Base-by-base conservation (phyloP, 139 green algal species). In the Micromonas pusilla region DNA sequence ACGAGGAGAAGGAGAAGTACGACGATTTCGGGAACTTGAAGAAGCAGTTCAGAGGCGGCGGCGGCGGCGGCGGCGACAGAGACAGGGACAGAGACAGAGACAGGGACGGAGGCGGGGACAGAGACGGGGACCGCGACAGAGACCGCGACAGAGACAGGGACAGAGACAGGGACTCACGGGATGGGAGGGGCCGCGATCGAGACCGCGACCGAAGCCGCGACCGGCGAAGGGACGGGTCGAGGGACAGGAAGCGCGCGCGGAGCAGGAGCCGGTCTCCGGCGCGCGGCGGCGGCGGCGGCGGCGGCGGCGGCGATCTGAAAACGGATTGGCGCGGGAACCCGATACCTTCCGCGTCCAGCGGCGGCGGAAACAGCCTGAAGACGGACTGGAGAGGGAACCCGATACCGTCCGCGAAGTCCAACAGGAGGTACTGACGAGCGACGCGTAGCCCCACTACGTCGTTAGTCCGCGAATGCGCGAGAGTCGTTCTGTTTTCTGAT, bases 21-120 rank as follows among this genome's bases (percentile, higher is more conserved):
- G 82, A 86, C 68, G 82, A 86, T 37, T 86, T 86, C 66, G 82
- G 82, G 32, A 79, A 77, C 73, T 33, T 86, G 25, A 86, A 86
- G 82, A 86, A 86, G 66, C 84, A 86, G 73, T 86, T 79, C 60
- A 66, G 72, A 78, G 45, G 9, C 45, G 16, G 45, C 45, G 45
- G 9, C 45, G 45, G 9, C 9, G 19, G 19, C 26, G 28, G 67
- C 39, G 52, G 78, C 23, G 39, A 3, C 3, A 64, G 75, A 30
- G 70, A 62, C 0, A 32, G 19, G 13, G 28, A 76, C 39, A 72
- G 78, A 25, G 39, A 3, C 3, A 64, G 75, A 30, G 70, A 62
- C 0, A 32, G 71, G 30, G 73, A 81, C 31, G 77, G 78, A 72
- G 77, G 82, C 21, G 5, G 31, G 31, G 70, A 66, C 54, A n/a